Evolutionary conservation across 2,329 filamentous ascomycete genomes (phyloP).

Genomic region (Talaromyces pinophilus): DNA sequence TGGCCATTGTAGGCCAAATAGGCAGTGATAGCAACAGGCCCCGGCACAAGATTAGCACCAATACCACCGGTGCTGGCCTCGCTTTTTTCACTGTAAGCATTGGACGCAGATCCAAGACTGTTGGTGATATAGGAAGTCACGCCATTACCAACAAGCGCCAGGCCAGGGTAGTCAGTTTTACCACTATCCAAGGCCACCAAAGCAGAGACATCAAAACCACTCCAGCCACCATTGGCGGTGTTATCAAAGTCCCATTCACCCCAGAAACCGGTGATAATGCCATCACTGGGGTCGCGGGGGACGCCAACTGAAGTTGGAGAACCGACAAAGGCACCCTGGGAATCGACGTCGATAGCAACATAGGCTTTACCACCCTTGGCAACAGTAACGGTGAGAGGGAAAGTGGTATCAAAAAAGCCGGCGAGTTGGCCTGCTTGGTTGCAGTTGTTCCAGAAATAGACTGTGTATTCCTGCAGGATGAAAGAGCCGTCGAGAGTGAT

Average conservation of each 20-base stretch:
- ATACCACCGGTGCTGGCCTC: not conserved
- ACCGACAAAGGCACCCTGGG: not conserved
- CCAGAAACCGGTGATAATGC: slow-evolving; percentile 38
- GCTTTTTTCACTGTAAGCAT: not conserved
- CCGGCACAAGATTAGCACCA: not conserved
- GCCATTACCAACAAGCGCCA: slow-evolving; percentile 26
- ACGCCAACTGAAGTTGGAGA: not conserved
- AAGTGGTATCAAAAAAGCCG: slow-evolving; percentile 26
- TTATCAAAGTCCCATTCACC: slow-evolving; percentile 43
- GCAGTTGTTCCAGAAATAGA: slow-evolving; percentile 44
- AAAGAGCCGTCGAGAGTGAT: slow-evolving; percentile 33
- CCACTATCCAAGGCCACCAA: slow-evolving; percentile 36
- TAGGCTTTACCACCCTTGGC: not conserved
- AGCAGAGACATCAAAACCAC: slow-evolving; percentile 43
- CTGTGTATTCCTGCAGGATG: slow-evolving; percentile 35
- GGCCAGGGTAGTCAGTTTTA: slow-evolving; percentile 35
- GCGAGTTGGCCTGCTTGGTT: slow-evolving; percentile 36
- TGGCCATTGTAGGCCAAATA: slow-evolving; percentile 4
- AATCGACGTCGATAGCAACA: not conserved
- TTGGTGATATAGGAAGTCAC: slow-evolving; percentile 8
- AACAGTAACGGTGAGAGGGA: not conserved
- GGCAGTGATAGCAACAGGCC: not conserved
- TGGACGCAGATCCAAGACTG: not conserved
- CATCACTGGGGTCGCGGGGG: not conserved
- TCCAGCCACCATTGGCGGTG: slow-evolving; percentile 34